Evolutionary conservation across 2,329 filamentous ascomycete species (phyloP), one percentile per base, ranked within the genome.

Genomic region (Clonostachys rosea): DNA sequence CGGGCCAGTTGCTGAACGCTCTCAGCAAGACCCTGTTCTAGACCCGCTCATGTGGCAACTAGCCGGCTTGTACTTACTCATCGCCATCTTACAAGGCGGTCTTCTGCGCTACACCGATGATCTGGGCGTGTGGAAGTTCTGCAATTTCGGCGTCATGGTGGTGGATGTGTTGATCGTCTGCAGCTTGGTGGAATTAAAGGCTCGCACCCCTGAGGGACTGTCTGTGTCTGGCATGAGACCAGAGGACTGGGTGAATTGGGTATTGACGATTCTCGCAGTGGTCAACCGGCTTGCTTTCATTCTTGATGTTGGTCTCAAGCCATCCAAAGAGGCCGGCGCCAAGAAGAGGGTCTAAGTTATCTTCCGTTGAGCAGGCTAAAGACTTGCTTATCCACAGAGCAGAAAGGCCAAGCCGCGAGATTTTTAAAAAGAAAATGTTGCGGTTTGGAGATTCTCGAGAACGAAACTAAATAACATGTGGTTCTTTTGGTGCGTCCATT

Each of bases 81-180:
- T 42, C 20, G 40, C 40, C 40, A 20, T 7, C 13, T 18, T 16
- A 8, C 40, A 42, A 4, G 40, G 14, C 13, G 14, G 14, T 1
- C 44, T 58, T 2, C 42, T 57, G 0, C 50, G 54, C 1, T 58
- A 57, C 33, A 57, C 54, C 2, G 45, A 57, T n/a, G 54, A 58
- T 6, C 34, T 54, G 9, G 50, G 47, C 10, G 43, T 56, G 7
- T 57, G 54, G 54, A 58, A 51, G 40, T 54, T 52, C 13, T 5
- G 13, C 40, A 42, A 42, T 20, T 20, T 42, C 13, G 40, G 40
- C n/a, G 20, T 42, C 20, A 16, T 42, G 14, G 14, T 42, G n/a
- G 40, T 42, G 16, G 40, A 42, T 24, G 7, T 42, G 9, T 24
- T 20, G 14, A 9, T 42, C 13, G 16, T 42, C 8, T 24, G 40